phyloP scores from a whole-genome alignment of 2,329 filamentous ascomycete species.

The Pestalotiopsis sp. region DNA sequence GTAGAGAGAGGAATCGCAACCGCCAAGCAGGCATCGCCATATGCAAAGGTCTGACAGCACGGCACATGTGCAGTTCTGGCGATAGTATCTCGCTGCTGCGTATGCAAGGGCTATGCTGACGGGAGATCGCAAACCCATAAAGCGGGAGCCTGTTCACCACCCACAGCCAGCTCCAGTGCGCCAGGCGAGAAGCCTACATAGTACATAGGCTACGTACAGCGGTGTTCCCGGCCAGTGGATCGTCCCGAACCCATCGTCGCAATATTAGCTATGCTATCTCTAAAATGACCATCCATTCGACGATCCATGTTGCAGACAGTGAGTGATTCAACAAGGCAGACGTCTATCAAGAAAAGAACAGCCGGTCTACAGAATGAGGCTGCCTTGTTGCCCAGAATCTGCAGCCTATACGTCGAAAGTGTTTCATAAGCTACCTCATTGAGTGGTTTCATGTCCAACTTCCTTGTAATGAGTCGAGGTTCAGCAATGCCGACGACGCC shows the following conservation, averaged over 20 bases:
- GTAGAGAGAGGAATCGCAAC: slow-evolving; percentile 8
- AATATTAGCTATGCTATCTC: slow-evolving; percentile 1
- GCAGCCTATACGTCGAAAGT: not conserved
- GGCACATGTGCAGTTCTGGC: slow-evolving; percentile 1
- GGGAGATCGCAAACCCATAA: not conserved
- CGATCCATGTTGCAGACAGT: slow-evolving; percentile 3
- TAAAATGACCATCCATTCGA: not conserved
- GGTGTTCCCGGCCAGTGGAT: slow-evolving; percentile 3
- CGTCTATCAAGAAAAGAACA: not conserved
- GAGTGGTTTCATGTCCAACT: not conserved
- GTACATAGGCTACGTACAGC: not conserved
- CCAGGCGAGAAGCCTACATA: not conserved
- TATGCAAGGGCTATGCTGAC: slow-evolving; percentile 20
- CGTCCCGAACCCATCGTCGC: not conserved
- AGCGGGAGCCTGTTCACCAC: not conserved
- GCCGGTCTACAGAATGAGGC: not conserved
- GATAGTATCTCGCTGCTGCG: slow-evolving; percentile 19
- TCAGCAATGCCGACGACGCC: not conserved
- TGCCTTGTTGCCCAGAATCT: not conserved
- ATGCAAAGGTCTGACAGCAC: slow-evolving; percentile 15
- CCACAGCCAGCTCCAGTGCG: not conserved
- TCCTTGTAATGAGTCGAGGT: not conserved
- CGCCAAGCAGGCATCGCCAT: slow-evolving; percentile 33
- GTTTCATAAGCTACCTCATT: not conserved
- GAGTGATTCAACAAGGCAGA: not conserved